phyloP scores from a whole-genome alignment of 2,329 filamentous ascomycete genomes.

The Fusarium multiceps region DNA sequence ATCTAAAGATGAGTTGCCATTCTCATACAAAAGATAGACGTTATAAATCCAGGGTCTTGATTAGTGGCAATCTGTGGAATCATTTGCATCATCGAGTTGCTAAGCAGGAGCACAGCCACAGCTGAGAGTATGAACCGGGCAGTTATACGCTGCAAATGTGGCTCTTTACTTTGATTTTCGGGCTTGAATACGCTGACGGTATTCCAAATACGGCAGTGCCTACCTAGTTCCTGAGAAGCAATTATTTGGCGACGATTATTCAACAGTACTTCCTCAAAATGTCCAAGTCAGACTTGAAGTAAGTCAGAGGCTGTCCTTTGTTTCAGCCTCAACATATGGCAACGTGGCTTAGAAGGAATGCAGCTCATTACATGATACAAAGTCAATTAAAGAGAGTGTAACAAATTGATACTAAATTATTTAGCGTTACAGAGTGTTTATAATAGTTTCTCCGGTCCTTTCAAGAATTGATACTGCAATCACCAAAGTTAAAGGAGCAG shows the following conservation, averaged over 20 bases:
- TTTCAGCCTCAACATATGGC: slow-evolving; percentile 2
- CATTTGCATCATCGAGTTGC: slow-evolving; percentile 44
- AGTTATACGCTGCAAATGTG: slow-evolving; percentile 8
- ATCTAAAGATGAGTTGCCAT: background rate
- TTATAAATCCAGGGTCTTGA: slow-evolving; percentile 13
- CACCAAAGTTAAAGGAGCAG: background rate
- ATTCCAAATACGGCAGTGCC: slow-evolving; percentile 7
- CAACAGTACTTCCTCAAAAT: background rate
- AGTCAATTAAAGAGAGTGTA: background rate
- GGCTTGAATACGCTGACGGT: slow-evolving; percentile 11
- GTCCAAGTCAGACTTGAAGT: background rate
- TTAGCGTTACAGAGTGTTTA: background rate
- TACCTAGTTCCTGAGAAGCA: background rate
- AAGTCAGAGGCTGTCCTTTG: background rate
- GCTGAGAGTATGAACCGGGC: background rate
- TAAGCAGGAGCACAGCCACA: slow-evolving; percentile 28
- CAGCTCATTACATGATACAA: background rate
- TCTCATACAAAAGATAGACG: slow-evolving; percentile 3
- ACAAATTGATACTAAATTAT: background rate
- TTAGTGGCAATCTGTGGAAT: slow-evolving; percentile 39
- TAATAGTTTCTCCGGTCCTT: background rate
- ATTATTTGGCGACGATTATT: background rate
- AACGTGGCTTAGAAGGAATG: slow-evolving; percentile 1
- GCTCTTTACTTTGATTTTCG: background rate
- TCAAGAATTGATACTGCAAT: background rate